Conservation (phyloP, 2,329 filamentous ascomycete species). For the Epichloe baconii region DNA sequence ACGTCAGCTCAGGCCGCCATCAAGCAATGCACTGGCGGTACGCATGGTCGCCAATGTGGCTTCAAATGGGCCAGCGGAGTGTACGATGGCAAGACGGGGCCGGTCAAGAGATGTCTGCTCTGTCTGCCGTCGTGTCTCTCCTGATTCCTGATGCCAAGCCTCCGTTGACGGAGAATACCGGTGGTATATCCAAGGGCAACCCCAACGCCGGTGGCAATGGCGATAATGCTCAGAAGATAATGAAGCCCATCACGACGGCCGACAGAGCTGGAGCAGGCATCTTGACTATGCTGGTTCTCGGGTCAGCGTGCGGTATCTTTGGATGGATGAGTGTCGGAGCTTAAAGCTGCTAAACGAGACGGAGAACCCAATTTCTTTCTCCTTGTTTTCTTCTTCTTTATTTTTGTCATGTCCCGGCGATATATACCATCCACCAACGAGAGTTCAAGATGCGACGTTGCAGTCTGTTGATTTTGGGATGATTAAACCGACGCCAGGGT, state of each 20-base stretch:
- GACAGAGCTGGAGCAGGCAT: conserved; percentile 36
- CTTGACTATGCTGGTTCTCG: conserved; percentile 31
- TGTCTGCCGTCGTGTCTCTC: conserved; percentile 41
- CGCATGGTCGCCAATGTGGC: conserved; percentile 36
- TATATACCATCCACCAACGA: background rate
- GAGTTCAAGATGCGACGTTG: background rate
- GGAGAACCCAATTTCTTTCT: background rate
- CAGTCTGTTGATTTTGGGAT: background rate
- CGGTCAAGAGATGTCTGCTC: conserved; percentile 46
- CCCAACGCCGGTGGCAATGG: conserved; percentile 27
- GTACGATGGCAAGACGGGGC: conserved; percentile 42
- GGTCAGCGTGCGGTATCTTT: conserved; percentile 26
- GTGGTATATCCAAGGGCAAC: conserved; percentile 37
- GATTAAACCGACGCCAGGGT: background rate
- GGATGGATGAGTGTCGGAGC: conserved; percentile 35
- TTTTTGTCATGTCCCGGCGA: background rate
- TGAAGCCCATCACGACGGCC: conserved; percentile 26
- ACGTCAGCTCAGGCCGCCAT: conserved; percentile 41
- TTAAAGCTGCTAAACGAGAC: conserved; percentile 4
- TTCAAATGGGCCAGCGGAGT: conserved; percentile 37
- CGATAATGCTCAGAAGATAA: conserved; percentile 19
- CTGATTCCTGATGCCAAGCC: conserved; percentile 28
- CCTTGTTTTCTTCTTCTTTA: background rate
- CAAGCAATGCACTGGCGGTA: conserved; percentile 39
- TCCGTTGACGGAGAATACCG: conserved; percentile 32